These are phyloP conservation scores for Leptographium radiaticola DNA, from an alignment of 2,329 filamentous ascomycete species.

Conservation along the genomic window DNA sequence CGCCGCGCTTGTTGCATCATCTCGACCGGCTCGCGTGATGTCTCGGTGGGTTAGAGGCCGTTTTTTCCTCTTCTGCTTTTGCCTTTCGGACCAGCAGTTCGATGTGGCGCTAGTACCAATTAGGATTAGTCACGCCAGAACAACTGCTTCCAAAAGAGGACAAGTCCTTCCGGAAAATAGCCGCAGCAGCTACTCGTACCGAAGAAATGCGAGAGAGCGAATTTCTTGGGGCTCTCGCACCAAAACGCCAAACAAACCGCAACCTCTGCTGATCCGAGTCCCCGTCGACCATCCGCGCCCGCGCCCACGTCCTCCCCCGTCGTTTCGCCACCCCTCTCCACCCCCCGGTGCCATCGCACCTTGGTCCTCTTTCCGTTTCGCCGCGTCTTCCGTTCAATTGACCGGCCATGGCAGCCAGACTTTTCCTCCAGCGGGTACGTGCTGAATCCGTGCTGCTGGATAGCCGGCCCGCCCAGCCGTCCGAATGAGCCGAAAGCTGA, in stretches of 20 bases:
- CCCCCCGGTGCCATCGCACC: not conserved
- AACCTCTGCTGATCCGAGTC: not conserved
- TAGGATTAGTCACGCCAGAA: not conserved
- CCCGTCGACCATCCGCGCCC: not conserved
- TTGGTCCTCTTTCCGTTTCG: not conserved
- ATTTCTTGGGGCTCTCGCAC: constrained; percentile 1
- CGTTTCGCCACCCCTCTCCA: not conserved
- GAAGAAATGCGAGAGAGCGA: not conserved
- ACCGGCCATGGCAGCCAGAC: constrained; percentile 43
- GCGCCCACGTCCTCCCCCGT: not conserved
- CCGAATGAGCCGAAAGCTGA: not conserved
- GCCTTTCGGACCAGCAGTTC: not conserved
- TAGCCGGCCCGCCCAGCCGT: not conserved
- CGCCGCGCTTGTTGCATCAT: constrained; percentile 10
- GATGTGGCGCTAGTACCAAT: not conserved
- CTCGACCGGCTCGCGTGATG: not conserved
- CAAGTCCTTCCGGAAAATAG: constrained; percentile 11
- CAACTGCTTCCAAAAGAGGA: not conserved
- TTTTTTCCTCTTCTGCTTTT: not conserved
- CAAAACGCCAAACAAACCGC: not conserved
- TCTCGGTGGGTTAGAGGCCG: not conserved
- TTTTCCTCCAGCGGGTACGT: constrained; percentile 43
- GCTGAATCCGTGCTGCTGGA: not conserved
- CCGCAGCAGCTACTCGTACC: constrained; percentile 7
- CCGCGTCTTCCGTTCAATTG: not conserved